Evolutionary conservation across 2,329 filamentous ascomycete species (phyloP).

Genomic region (Aspergillus tubingensis): DNA sequence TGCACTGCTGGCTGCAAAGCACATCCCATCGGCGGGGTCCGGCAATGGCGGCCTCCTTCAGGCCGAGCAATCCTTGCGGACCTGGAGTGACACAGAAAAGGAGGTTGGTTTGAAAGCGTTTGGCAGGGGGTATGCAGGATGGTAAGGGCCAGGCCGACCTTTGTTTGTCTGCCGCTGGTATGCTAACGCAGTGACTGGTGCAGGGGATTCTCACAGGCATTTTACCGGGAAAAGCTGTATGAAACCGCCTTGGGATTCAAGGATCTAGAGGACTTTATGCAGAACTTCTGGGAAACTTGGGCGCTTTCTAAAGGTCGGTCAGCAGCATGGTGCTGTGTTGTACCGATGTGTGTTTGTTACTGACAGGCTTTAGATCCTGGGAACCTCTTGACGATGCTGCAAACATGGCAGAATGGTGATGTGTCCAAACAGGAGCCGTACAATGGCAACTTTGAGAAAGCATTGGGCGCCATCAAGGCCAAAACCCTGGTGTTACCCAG

Average conservation of each 20-base stretch:
- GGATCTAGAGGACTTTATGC: slow-evolving; percentile 71
- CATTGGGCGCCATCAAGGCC: slow-evolving; percentile 70
- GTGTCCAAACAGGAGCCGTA: slow-evolving; percentile 69
- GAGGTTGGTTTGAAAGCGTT: slow-evolving; percentile 67
- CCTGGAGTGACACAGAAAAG: slow-evolving; percentile 58
- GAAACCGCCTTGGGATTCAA: slow-evolving; percentile 66
- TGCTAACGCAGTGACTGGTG: slow-evolving; percentile 1
- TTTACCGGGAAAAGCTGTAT: slow-evolving; percentile 72
- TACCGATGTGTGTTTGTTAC: neutral
- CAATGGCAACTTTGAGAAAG: slow-evolving; percentile 64
- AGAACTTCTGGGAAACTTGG: slow-evolving; percentile 75
- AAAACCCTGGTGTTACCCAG: slow-evolving; percentile 70
- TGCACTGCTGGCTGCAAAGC: slow-evolving; percentile 60
- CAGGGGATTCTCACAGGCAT: slow-evolving; percentile 75
- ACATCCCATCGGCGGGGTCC: slow-evolving; percentile 55
- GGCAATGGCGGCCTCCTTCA: slow-evolving; percentile 47
- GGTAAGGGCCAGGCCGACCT: slow-evolving; percentile 36
- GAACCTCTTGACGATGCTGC: slow-evolving; percentile 72
- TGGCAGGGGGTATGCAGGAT: slow-evolving; percentile 74
- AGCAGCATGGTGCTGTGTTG: neutral
- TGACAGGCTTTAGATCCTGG: slow-evolving; percentile 59
- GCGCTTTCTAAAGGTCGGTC: slow-evolving; percentile 62
- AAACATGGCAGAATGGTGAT: slow-evolving; percentile 77
- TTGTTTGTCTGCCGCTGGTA: neutral
- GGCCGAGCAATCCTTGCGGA: slow-evolving; percentile 42